phyloP scores from a whole-genome alignment of 768 basidiomycete genomes.

The Infundibulicybe gibba region DNA sequence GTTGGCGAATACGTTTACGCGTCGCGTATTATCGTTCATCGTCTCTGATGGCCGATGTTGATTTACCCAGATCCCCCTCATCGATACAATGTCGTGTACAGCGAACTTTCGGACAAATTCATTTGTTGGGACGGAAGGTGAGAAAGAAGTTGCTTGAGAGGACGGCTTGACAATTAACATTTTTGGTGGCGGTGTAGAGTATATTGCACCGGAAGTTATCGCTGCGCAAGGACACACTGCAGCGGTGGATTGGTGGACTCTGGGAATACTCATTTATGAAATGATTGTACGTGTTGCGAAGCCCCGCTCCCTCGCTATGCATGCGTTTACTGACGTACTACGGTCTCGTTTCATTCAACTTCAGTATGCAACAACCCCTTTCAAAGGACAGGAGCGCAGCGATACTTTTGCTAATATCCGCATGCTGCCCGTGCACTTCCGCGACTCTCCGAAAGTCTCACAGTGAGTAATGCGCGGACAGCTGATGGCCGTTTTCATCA shows the following conservation, averaged over 20 bases:
- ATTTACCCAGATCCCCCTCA: slow-evolving; percentile 69
- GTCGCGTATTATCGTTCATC: slow-evolving; percentile 8
- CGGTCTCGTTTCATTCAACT: slow-evolving; percentile 19
- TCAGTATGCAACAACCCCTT: slow-evolving; percentile 97
- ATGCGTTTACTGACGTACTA: slow-evolving; percentile 31
- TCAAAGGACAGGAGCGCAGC: slow-evolving; percentile 93
- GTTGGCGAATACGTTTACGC: slow-evolving; percentile 21
- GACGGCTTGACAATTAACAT: slow-evolving; percentile 15
- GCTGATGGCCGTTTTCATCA: slow-evolving; percentile 6
- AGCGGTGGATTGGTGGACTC: slow-evolving; percentile 99
- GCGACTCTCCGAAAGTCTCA: slow-evolving; percentile 77
- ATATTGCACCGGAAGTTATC: slow-evolving; percentile 99
- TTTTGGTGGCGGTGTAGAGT: slow-evolving; percentile 57
- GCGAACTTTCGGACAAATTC: slow-evolving; percentile 98
- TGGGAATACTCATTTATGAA: slow-evolving; percentile 97
- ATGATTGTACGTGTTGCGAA: slow-evolving; percentile 80
- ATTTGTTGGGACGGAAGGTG: slow-evolving; percentile 98
- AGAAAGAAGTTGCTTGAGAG: slow-evolving; percentile 20
- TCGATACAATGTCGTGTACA: slow-evolving; percentile 97
- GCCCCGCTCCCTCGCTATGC: slow-evolving; percentile 22
- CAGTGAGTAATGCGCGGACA: slow-evolving; percentile 46
- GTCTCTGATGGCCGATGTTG: slow-evolving; percentile 9
- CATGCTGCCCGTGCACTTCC: slow-evolving; percentile 80
- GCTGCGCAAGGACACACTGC: slow-evolving; percentile 95
- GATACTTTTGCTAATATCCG: slow-evolving; percentile 97